These are phyloP conservation scores for Diaporthe sp. DNA, from an alignment of 2,329 filamentous ascomycete species.

Conservation along the genomic window DNA sequence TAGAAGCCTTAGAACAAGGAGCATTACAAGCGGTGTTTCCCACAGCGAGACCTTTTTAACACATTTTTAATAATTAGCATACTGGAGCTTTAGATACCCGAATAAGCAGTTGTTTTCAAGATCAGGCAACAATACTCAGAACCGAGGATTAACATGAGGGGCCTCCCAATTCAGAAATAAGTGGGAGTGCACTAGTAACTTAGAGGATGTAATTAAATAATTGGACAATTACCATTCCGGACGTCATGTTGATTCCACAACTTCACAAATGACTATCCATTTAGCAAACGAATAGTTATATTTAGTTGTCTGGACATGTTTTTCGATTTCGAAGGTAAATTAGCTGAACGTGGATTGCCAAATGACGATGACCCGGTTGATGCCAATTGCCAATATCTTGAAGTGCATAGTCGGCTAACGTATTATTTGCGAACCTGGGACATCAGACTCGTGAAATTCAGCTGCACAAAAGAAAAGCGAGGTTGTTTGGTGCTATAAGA, in stretches of 20 bases:
- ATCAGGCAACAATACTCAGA: background rate
- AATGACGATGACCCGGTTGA: background rate
- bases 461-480: too few relatives aligned
- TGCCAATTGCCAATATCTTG: background rate
- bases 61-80: conserved; percentile 1
- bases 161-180: background rate
- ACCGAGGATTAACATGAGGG: background rate
- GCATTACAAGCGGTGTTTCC: conserved; percentile 2
- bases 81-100: conserved; percentile 10
- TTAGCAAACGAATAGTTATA: background rate
- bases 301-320: background rate
- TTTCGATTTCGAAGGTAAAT: background rate
- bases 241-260: background rate
- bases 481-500: too few relatives aligned
- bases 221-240: background rate
- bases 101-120: background rate
- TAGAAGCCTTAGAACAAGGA: background rate
- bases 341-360: background rate
- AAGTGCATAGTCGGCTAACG: too few relatives aligned
- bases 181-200: too few relatives aligned
- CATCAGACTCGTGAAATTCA: too few relatives aligned
- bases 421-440: too few relatives aligned
- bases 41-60: background rate
- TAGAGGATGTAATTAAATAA: background rate
- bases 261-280: background rate